A percentile compares a stretch with the other conserved stretches of the same genome.
Conservation (phyloP, 106 monocot species). For the Xerophyta viscosa region DNA sequence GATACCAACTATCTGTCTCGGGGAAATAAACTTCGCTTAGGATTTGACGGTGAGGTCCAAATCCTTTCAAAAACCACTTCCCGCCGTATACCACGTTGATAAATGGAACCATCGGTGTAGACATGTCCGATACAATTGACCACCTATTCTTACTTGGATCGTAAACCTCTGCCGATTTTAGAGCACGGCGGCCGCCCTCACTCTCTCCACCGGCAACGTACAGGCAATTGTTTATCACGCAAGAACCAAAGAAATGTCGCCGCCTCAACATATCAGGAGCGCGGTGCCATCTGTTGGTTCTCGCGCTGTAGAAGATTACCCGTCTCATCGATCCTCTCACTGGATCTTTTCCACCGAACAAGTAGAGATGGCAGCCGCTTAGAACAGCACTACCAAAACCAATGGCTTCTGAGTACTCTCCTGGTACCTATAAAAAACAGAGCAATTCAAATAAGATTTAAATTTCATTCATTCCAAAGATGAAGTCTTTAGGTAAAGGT, state of each 20-base stretch:
- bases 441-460: too few species aligned
- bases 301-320: slow-evolving; percentile 33
- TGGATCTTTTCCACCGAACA: slow-evolving; percentile 32
- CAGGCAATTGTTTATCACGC: slow-evolving; percentile 38
- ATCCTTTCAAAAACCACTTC: slow-evolving; percentile 37
- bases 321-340: slow-evolving; percentile 28
- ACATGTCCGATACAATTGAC: slow-evolving; percentile 29
- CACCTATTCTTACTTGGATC: slow-evolving; percentile 39
- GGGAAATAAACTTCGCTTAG: slow-evolving; percentile 26
- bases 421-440: too few species aligned
- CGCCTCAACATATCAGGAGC: slow-evolving; percentile 45
- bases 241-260: slow-evolving; percentile 25
- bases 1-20: slow-evolving; percentile 15
- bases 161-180: slow-evolving; percentile 30
- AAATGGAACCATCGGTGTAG: slow-evolving; percentile 34
- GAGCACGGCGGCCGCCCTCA: slow-evolving; percentile 9
- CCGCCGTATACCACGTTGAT: slow-evolving; percentile 20
- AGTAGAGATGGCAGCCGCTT: slow-evolving; percentile 35
- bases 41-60: slow-evolving; percentile 31
- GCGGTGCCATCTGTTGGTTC: slow-evolving; percentile 45
- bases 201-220: slow-evolving; percentile 43
- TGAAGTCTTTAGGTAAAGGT: too few species aligned
- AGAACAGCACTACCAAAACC: slow-evolving; percentile 41
- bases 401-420: slow-evolving; percentile 23
- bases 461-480: too few species aligned